Base-by-base conservation (phyloP, 495 filamentous ascomycete genomes). In the Pseudotulostoma volvatum region DNA sequence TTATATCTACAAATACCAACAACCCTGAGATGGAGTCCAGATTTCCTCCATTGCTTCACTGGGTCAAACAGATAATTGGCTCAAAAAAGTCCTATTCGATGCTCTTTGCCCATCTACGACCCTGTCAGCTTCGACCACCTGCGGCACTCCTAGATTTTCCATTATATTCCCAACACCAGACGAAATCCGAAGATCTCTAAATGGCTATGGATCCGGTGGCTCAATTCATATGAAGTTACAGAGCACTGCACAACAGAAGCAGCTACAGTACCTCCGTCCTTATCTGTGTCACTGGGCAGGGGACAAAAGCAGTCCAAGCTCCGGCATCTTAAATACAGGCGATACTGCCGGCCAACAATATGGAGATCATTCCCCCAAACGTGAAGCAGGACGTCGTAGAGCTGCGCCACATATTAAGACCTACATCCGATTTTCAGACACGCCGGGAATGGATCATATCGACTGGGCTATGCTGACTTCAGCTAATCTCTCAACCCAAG, bases 331-430 rank as follows among this genome's bases (percentile, higher is more conserved):
- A 31, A 18, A 17, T 17, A 33, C 14, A 0, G 33, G 45, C 7
- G 20, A 36, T n/a, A 38, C 44, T 7, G 40, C 30, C 11, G 33
- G 44, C 3, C 45, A 53, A 9, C 21, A 47, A 5, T 46, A 44
- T 9, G 42, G 43, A 20, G 44, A 39, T 14, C 13, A 20, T 3
- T 35, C 31, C 3, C 31, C 19, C 0, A 45, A 44, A 19, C 59
- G 63, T 11, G 61, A 70, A 31, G 70, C 73, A 17, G 73, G 78
- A 8, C 67, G 86, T 33, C 64, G 73, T n/a, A 67, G 73, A n/a
- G 85, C 85, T 3, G 85, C 86, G 2, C 86, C 86, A 0, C 86
- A 94, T 50, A 81, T 93, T 45, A 94, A 94, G 53, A 93, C 85
- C 0, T 94, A 90, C 40, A 74, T 88, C 34, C 74, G 83, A 3